Evolutionary conservation across 768 basidiomycete genomes (phyloP), one percentile per base, ranked within the genome.

Genomic region (Serendipita sp.): DNA sequence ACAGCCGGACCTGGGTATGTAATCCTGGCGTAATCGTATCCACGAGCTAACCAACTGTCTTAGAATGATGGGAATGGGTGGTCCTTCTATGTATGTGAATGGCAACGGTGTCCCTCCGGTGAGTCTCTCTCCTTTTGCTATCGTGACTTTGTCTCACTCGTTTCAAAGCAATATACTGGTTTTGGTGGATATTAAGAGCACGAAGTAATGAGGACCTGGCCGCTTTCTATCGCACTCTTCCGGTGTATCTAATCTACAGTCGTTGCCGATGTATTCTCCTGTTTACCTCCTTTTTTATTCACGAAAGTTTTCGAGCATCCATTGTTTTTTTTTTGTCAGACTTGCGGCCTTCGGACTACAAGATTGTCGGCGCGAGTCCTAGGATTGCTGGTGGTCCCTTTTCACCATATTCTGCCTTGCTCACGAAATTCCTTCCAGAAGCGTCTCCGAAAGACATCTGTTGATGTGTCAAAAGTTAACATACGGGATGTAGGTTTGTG

Each of bases 371-470:
- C 3, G 87, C 81, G 81, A 84, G 85, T 64, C 86, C 88, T 64
- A 90, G 80, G 44, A 91, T 79, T 14, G 84, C 77, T 48, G 81
- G 82, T 0, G 90, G 90, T 0, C 90, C 90, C 64, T 79, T 82
- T 64, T 71, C 77, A 9, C 81, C 76, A 70, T 90, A 92, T 68
- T 90, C 90, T 22, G 79, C 76, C 71, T 92, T 92, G 22, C 87
- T 83, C 9, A 90, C 85, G 68, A 81, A 90, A 65, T 80, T 88
- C 65, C 77, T 84, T 51, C 80, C 80, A 61, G 76, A 76, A 2
- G 77, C 70, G 20, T 92, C 89, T 65, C 77, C 83, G 75, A 90
- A 90, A 41, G 83, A 79, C 50, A 91, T 79, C 89, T 91, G 53
- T 11, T 64, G 44, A 7, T 41, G 62, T 20, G 22, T 31, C 22